phyloP scores from a whole-genome alignment of 2,329 filamentous ascomycete genomes.

The Hypoxylon sp. region DNA sequence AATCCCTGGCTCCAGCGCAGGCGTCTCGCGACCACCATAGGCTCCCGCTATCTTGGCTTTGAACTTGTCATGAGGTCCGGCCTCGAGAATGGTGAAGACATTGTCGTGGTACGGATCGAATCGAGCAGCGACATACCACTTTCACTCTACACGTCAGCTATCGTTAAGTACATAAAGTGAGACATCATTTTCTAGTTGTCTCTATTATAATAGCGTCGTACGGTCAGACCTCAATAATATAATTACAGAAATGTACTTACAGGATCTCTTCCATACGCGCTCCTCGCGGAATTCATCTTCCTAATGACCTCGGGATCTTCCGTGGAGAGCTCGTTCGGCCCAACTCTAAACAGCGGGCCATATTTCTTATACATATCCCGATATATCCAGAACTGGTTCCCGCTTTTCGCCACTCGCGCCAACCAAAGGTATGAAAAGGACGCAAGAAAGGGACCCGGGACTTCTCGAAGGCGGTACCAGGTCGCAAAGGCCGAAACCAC shows the following conservation, averaged over 20 bases:
- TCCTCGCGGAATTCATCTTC: conserved; percentile 38
- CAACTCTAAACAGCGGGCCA: conserved; percentile 42
- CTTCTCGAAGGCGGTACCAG: conserved; percentile 44
- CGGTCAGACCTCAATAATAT: neutral
- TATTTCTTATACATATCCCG: conserved; percentile 29
- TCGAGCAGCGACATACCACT: conserved; percentile 40
- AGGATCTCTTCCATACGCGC: conserved; percentile 34
- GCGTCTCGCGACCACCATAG: conserved; percentile 46
- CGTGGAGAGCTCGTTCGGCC: conserved; percentile 47
- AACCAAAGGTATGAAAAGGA: conserved; percentile 44
- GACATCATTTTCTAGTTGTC: neutral
- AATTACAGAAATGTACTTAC: neutral
- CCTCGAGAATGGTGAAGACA: conserved; percentile 39
- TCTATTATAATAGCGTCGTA: neutral
- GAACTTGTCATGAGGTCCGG: conserved; percentile 42
- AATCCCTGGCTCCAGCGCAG: conserved; percentile 40
- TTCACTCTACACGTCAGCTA: conserved; percentile 8
- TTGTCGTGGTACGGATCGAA: conserved; percentile 41
- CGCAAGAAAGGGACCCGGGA: conserved; percentile 42
- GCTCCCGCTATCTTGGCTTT: conserved; percentile 44
- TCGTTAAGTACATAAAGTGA: too few relatives aligned
- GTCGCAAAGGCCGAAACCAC: conserved; percentile 40
- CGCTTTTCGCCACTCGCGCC: conserved; percentile 23
- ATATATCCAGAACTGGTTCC: conserved; percentile 22
- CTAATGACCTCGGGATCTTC: conserved; percentile 46